A percentile compares a stretch with the other conserved stretches of the same genome.
Evolutionary conservation across 1,284 basidiomycete species (phyloP).

Genomic region (Lentinus polychrous): DNA sequence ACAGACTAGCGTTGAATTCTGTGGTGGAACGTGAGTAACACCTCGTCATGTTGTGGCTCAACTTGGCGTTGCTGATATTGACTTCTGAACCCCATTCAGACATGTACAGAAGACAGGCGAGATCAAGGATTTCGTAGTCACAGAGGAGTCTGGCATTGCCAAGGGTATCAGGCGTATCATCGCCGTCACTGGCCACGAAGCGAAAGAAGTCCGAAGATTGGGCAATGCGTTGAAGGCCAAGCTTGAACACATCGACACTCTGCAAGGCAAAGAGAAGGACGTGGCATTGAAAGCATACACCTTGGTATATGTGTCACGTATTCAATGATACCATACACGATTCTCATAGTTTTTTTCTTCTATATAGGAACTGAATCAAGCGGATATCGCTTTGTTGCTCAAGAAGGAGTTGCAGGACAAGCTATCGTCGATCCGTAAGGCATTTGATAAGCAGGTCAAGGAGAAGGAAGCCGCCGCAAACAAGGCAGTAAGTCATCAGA

Average conservation of each 20-base stretch:
- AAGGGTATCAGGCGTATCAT: conserved; percentile 95
- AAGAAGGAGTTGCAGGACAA: conserved; percentile 81
- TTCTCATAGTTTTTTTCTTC: neutral
- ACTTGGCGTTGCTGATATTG: conserved; percentile 1
- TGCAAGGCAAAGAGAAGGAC: conserved; percentile 82
- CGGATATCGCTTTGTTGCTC: conserved; percentile 81
- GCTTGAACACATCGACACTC: conserved; percentile 59
- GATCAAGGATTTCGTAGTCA: conserved; percentile 93
- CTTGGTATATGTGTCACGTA: conserved; percentile 44
- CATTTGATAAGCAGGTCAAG: conserved; percentile 82
- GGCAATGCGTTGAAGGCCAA: conserved; percentile 62
- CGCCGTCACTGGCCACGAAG: conserved; percentile 93
- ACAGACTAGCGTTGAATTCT: conserved; percentile 90
- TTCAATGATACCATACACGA: neutral
- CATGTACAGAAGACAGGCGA: conserved; percentile 94
- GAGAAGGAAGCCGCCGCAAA: conserved; percentile 74
- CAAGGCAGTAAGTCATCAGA: conserved; percentile 58
- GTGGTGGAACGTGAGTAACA: conserved; percentile 86
- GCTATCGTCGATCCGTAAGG: conserved; percentile 68
- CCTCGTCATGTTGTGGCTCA: conserved; percentile 4
- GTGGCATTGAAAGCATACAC: conserved; percentile 76
- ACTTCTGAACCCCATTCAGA: conserved; percentile 28
- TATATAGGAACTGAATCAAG: conserved; percentile 76
- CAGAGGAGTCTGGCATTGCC: conserved; percentile 95
- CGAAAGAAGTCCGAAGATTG: conserved; percentile 69